Conservation (phyloP, 345 rosid genomes). For the Eucalyptus tenuipes region DNA sequence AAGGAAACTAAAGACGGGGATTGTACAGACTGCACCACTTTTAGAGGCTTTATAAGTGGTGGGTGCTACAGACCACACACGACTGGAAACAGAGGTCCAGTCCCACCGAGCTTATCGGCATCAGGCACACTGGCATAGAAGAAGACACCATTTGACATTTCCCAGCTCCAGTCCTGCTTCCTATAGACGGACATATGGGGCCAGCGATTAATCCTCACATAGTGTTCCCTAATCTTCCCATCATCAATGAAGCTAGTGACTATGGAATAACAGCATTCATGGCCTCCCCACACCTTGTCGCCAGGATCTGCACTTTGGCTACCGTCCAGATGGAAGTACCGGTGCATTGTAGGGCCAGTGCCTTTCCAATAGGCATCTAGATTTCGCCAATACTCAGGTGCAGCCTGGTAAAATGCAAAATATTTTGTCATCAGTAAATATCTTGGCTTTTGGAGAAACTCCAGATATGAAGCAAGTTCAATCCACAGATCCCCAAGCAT, state of each 20-base stretch:
- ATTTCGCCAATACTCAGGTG: slow-evolving; percentile 48
- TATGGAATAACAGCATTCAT: slow-evolving; percentile 37
- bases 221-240: slow-evolving; percentile 39
- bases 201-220: slow-evolving; percentile 55
- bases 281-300: slow-evolving; percentile 58
- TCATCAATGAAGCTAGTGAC: slow-evolving; percentile 32
- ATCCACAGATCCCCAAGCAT: not conserved
- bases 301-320: slow-evolving; percentile 53
- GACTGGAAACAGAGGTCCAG: slow-evolving; percentile 22
- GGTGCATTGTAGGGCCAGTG: slow-evolving; percentile 28
- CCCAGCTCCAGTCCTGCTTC: slow-evolving; percentile 68
- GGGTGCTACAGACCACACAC: not conserved
- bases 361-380: slow-evolving; percentile 56
- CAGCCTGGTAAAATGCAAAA: slow-evolving; percentile 11
- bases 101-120: slow-evolving; percentile 27
- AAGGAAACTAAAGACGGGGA: not conserved
- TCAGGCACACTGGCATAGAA: slow-evolving; percentile 44
- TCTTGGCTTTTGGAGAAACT: not conserved
- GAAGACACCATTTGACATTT: slow-evolving; percentile 32
- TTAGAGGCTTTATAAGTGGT: not conserved
- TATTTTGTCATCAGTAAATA: not conserved
- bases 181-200: slow-evolving; percentile 20
- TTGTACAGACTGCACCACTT: not conserved
- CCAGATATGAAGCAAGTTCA: not conserved
- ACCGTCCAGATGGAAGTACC: slow-evolving; percentile 52